Evolutionary conservation across 768 basidiomycete species (phyloP).

Genomic region (Auricularia auricula-judae): DNA sequence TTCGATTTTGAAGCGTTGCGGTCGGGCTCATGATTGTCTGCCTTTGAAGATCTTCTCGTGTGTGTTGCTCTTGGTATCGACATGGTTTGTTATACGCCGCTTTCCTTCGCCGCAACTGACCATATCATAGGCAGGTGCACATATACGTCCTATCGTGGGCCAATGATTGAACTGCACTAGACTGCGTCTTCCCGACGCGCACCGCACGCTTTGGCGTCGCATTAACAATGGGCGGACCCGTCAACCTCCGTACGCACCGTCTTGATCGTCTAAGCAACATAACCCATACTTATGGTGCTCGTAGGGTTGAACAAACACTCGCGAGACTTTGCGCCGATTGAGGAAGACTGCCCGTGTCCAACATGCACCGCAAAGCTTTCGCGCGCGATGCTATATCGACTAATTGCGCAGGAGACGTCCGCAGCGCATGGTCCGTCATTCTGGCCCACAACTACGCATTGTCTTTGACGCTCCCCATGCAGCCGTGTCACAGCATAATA

Average conservation of each 20-base stretch:
- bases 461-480: neutral
- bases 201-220: slow-evolving; percentile 89
- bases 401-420: slow-evolving; percentile 67
- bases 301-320: slow-evolving; percentile 61
- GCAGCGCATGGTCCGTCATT: slow-evolving; percentile 64
- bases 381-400: slow-evolving; percentile 66
- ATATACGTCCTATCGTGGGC: neutral
- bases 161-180: slow-evolving; percentile 40
- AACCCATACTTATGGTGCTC: neutral
- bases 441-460: neutral
- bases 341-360: slow-evolving; percentile 73
- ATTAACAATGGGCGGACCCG: slow-evolving; percentile 65
- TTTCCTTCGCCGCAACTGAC: slow-evolving; percentile 1
- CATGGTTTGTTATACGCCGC: slow-evolving; percentile 45
- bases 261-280: neutral
- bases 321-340: slow-evolving; percentile 60
- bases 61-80: slow-evolving; percentile 88
- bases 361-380: slow-evolving; percentile 61
- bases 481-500: slow-evolving; percentile 78
- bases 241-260: slow-evolving; percentile 60
- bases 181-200: slow-evolving; percentile 88
- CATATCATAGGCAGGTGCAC: neutral
- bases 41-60: slow-evolving; percentile 60
- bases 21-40: too few species aligned
- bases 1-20: too few species aligned